A percentile compares a stretch with the other conserved stretches of the same genome.
These are phyloP conservation scores for Globisporangium radiosum DNA, from an alignment of 352 stramenopile species.

Conservation along the genomic window DNA sequence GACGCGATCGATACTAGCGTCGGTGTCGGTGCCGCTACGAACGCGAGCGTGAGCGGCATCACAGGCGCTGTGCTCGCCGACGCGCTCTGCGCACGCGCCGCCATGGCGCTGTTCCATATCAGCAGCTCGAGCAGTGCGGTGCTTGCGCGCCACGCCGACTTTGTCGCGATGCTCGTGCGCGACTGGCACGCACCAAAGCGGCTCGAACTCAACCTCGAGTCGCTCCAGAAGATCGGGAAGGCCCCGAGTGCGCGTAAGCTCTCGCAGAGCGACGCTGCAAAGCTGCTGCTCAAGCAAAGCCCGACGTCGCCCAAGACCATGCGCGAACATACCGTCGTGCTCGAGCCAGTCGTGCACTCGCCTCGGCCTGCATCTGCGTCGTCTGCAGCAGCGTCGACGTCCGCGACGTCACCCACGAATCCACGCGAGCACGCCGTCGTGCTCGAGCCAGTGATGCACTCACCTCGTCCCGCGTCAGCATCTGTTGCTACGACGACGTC, in stretches of 20 bases:
- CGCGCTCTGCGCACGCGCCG: slow-evolving; percentile 37
- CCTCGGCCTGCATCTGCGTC: too few relatives aligned
- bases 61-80: slow-evolving; percentile 24
- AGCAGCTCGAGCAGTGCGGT: slow-evolving; percentile 10
- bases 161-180: slow-evolving; percentile 30
- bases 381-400: neutral
- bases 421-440: neutral
- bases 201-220: slow-evolving; percentile 67
- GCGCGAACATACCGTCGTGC: neutral
- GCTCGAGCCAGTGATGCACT: slow-evolving; percentile 8
- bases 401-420: too few relatives aligned
- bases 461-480: neutral
- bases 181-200: slow-evolving; percentile 60
- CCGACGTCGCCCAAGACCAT: slow-evolving; percentile 4
- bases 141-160: slow-evolving; percentile 27
- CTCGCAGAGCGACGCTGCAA: slow-evolving; percentile 5
- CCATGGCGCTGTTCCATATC: slow-evolving; percentile 67
- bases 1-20: neutral
- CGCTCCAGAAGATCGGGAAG: slow-evolving; percentile 42
- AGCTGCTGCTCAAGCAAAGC: slow-evolving; percentile 3
- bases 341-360: too few relatives aligned
- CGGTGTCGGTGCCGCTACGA: neutral
- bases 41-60: neutral
- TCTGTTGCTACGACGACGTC: neutral
- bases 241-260: slow-evolving; percentile 6